phyloP scores from a whole-genome alignment of 345 rosid genomes.

The Gossypium ekmanianum region DNA sequence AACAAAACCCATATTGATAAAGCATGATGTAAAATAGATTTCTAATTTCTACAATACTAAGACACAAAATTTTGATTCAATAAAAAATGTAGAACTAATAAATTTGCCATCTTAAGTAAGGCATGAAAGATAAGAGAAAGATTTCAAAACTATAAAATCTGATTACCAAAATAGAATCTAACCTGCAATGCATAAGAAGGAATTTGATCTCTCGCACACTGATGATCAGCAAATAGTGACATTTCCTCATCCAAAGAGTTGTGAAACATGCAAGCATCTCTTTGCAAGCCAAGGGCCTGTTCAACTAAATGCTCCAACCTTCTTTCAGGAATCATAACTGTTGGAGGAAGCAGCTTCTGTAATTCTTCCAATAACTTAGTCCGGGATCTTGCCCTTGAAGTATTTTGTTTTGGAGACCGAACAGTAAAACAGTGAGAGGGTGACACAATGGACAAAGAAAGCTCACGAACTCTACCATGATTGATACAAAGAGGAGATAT shows the following conservation, averaged over 20 bases:
- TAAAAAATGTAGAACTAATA: not conserved
- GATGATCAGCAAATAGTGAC: slow-evolving; percentile 62
- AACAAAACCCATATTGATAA: not conserved
- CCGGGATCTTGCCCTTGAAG: slow-evolving; percentile 37
- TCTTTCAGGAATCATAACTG: slow-evolving; percentile 51
- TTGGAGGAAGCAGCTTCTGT: slow-evolving; percentile 51
- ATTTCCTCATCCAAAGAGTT: slow-evolving; percentile 47
- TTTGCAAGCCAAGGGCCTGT: slow-evolving; percentile 58
- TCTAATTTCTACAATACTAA: slow-evolving; percentile 9
- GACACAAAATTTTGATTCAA: not conserved
- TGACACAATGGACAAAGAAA: slow-evolving; percentile 41
- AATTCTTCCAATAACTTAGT: slow-evolving; percentile 49
- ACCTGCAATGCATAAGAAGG: slow-evolving; percentile 58
- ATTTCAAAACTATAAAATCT: not conserved
- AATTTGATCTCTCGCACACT: slow-evolving; percentile 54
- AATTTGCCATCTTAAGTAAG: not conserved
- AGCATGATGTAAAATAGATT: not conserved
- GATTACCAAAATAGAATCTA: no score
- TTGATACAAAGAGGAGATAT: slow-evolving; percentile 49
- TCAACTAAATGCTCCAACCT: slow-evolving; percentile 66
- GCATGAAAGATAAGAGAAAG: slow-evolving; percentile 7
- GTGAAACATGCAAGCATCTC: slow-evolving; percentile 55
- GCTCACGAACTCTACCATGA: slow-evolving; percentile 37
- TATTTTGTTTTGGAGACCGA: slow-evolving; percentile 28
- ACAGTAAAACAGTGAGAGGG: slow-evolving; percentile 26